Base-by-base conservation (phyloP, 495 filamentous ascomycete genomes). In the Tuber brumale region DNA sequence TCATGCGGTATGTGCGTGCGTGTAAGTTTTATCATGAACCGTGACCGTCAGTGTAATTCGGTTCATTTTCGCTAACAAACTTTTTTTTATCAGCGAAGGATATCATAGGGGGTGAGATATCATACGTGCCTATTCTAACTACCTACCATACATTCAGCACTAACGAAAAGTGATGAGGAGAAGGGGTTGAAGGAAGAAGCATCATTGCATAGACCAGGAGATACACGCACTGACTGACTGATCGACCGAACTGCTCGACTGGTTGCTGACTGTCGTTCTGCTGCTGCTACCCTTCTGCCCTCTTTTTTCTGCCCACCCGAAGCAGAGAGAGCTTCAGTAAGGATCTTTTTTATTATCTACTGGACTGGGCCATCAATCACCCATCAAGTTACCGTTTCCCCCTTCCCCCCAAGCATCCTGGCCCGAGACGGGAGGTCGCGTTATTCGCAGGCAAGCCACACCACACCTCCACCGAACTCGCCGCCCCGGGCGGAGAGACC, bases 371-470 rank as follows among this genome's bases (percentile, higher is more conserved):
- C n/a, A 31, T 66, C 57, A 35, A 66, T 66, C 27, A 66, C 57
- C 51, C 57, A 35, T 66, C 57, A 66, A 35, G 57, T 66, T 66
- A 27, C 23, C 19, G 45, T 48, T n/a, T 57, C 48, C 48, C 45
- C 45, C 7, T 70, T 69, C 70, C 77, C 69, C 37, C 46, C 76
- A 72, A 44, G 12, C 72, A 69, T 79, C 72, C 77, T 71, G 74
- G 70, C 72, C 73, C 72, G 73, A 79, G 78, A 79, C 78, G 76
- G 76, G 78, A 75, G 78, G 76, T 76, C 78, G 78, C 78, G 76
- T 79, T 79, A 75, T 79, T 79, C 70, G 76, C 70, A 79, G 78
- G 76, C 78, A 80, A 80, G 78, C 78, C 78, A 80, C 78, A 76
- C 70, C 76, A 71, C 75, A 70, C 57, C 75, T 76, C 77, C 57